Percentiles rank a stretch among this genome's conserved stretches.
Evolutionary conservation across 768 basidiomycete genomes (phyloP).

Genomic region (Pleurotus giganteus): DNA sequence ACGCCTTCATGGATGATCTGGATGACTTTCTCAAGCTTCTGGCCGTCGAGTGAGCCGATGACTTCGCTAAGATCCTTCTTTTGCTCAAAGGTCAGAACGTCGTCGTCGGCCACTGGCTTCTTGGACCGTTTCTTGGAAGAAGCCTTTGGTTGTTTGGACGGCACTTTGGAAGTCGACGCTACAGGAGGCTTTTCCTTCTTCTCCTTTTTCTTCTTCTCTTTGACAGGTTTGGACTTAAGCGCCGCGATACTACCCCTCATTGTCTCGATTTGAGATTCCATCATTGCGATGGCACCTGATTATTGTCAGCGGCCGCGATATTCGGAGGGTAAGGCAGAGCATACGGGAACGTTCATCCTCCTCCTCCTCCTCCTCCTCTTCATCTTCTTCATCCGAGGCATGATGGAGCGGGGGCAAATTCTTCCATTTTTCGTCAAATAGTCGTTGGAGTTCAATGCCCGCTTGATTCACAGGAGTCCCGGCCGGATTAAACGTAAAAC

Average conservation of each 20-base stretch:
- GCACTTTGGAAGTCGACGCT: conserved; percentile 64
- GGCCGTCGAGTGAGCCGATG: conserved; percentile 80
- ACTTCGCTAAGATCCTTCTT: conserved; percentile 98
- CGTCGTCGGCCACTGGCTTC: conserved; percentile 71
- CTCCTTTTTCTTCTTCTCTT: conserved; percentile 72
- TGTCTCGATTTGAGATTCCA: conserved; percentile 81
- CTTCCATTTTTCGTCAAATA: conserved; percentile 95
- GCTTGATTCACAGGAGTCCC: conserved; percentile 86
- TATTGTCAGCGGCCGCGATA: conserved; percentile 18
- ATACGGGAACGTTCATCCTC: conserved; percentile 71
- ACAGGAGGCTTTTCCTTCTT: conserved; percentile 55
- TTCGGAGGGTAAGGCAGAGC: conserved; percentile 25
- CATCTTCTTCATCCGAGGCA: conserved; percentile 61
- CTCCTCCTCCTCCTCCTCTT: conserved; percentile 64
- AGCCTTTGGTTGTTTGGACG: conserved; percentile 48
- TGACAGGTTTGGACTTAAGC: conserved; percentile 55
- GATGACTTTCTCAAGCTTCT: conserved; percentile 86
- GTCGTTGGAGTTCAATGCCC: conserved; percentile 77
- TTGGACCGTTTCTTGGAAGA: conserved; percentile 60
- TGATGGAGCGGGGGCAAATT: conserved; percentile 61
- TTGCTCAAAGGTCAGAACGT: conserved; percentile 89
- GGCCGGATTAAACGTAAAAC: conserved; percentile 87
- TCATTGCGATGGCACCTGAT: conserved; percentile 67
- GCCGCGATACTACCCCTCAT: conserved; percentile 69
- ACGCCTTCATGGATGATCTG: conserved; percentile 94